Percentiles rank a stretch among this genome's conserved stretches.
Evolutionary conservation across 2,329 filamentous ascomycete species (phyloP).

Genomic region (Tolypocladium guangdongense): DNA sequence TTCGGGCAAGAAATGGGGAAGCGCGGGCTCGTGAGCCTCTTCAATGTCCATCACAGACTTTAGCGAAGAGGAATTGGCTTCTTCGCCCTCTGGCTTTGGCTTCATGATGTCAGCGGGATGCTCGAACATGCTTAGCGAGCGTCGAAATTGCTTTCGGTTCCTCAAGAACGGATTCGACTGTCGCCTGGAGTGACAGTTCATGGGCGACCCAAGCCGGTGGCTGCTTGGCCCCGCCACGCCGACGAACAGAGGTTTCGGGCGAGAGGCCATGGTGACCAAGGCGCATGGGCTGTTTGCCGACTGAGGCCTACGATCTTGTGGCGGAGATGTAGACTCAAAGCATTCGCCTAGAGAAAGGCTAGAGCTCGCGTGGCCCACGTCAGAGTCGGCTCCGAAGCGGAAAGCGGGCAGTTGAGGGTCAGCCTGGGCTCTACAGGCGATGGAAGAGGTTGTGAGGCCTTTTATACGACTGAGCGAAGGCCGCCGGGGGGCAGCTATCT

Average conservation of each 20-base stretch:
- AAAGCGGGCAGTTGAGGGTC: slow-evolving; percentile 64
- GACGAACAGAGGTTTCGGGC: slow-evolving; percentile 54
- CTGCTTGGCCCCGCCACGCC: slow-evolving; percentile 40
- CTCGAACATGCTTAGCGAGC: slow-evolving; percentile 97
- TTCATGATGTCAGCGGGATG: slow-evolving; percentile 80
- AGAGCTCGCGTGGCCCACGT: slow-evolving; percentile 16
- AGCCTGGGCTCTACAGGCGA: slow-evolving; percentile 47
- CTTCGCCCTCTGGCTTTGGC: slow-evolving; percentile 52
- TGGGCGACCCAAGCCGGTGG: slow-evolving; percentile 64
- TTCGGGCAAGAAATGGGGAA: slow-evolving; percentile 77
- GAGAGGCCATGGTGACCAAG: slow-evolving; percentile 46
- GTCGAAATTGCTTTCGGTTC: slow-evolving; percentile 78
- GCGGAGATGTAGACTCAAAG: slow-evolving; percentile 65
- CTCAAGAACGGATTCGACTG: slow-evolving; percentile 60
- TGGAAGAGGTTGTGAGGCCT: slow-evolving; percentile 56
- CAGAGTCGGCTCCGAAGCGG: slow-evolving; percentile 48
- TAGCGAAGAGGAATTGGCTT: slow-evolving; percentile 34
- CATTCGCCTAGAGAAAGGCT: slow-evolving; percentile 64
- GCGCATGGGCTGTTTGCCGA: slow-evolving; percentile 49
- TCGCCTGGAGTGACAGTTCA: slow-evolving; percentile 60
- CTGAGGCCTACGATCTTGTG: slow-evolving; percentile 53
- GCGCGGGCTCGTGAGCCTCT: slow-evolving; percentile 57
- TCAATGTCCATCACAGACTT: slow-evolving; percentile 78
- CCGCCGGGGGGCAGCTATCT: slow-evolving; percentile 57
- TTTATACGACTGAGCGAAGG: slow-evolving; percentile 68